Conservation (phyloP, 805 yeast species). For the Pichia deserticola region DNA sequence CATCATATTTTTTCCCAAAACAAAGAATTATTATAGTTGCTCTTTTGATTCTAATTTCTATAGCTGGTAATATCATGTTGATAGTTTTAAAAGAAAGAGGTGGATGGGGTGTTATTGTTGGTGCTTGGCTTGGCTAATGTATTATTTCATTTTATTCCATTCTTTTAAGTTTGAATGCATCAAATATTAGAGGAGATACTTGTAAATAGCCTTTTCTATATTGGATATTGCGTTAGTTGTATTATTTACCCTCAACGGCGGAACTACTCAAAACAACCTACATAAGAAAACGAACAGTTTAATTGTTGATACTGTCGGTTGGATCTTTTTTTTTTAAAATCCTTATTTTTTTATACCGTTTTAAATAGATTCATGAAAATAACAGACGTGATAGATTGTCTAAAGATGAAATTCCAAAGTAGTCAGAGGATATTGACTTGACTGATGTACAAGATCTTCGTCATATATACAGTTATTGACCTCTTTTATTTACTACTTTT, state of each 20-base stretch:
- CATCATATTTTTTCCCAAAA: constrained; percentile 16
- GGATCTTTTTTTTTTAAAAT: constrained; percentile 16
- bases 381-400: constrained; percentile 16
- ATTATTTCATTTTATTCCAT: constrained; percentile 13
- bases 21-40: constrained; percentile 17
- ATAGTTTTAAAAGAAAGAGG: constrained; percentile 9
- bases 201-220: constrained; percentile 48
- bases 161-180: constrained; percentile 17
- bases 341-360: constrained; percentile 21
- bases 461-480: constrained; percentile 20
- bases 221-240: constrained; percentile 59
- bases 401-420: constrained; percentile 10
- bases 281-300: constrained; percentile 52
- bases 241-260: constrained; percentile 66
- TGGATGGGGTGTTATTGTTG: constrained; percentile 19
- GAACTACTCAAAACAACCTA: constrained; percentile 46
- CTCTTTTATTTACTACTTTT: too few relatives aligned
- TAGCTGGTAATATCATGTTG: constrained; percentile 19
- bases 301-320: constrained; percentile 42
- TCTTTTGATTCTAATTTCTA: constrained; percentile 17
- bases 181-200: constrained; percentile 58
- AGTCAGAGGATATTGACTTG: constrained; percentile 18
- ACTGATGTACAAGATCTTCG: constrained; percentile 23
- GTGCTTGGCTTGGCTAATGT: constrained; percentile 19
- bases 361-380: constrained; percentile 21